Base-by-base conservation (phyloP, 345 rosid species). In the Orychophragmus violaceus region DNA sequence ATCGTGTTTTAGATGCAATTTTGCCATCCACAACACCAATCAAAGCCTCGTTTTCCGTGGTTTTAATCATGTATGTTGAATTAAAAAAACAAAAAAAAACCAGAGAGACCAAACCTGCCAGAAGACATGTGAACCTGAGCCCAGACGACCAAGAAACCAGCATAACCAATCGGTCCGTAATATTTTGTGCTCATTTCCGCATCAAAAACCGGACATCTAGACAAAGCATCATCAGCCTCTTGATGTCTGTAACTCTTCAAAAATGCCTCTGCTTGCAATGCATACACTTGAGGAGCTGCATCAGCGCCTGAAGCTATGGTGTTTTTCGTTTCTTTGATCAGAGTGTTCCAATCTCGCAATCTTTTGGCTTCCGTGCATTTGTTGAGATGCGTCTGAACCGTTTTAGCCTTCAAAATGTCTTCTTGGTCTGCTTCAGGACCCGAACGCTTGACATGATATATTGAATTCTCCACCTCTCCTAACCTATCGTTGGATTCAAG, bases 201-300 rank as follows among this genome's bases (percentile, higher is more conserved):
- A 3, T 79, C 80, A 21, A 86, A 90, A 45, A 70, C 66, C 0
- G 98, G 91, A 51, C 83, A 80, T 18, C 70, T 79, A 8, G 59
- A 62, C 79, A 88, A 55, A 54, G 76, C 81, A 33, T 84, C 82
- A 13, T 82, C 86, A 0, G 98, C 98, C 12, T 88, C 90, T 71
- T 88, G 90, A 76, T 90, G 91, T 75, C 77, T 86, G 14, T 65
- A 76, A 13, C 77, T 80, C 79, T 76, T 93, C 53, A 93, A 21
- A 30, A 77, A 77, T 4, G 97, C 98, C 80, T 93, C 98, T 54
- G 97, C 91, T 88, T 90, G 90, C 74, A 93, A 72, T 54, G 96
- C 93, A 74, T 78, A 88, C 49, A 93, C 82, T 83, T 90, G 97
- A 10, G 88, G 87, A 4, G 96, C 98, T 27, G 97, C 83, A 79